These are phyloP conservation scores for Eucommia ulmoides DNA, from an alignment of 257 asterid genomes.

Conservation along the genomic window DNA sequence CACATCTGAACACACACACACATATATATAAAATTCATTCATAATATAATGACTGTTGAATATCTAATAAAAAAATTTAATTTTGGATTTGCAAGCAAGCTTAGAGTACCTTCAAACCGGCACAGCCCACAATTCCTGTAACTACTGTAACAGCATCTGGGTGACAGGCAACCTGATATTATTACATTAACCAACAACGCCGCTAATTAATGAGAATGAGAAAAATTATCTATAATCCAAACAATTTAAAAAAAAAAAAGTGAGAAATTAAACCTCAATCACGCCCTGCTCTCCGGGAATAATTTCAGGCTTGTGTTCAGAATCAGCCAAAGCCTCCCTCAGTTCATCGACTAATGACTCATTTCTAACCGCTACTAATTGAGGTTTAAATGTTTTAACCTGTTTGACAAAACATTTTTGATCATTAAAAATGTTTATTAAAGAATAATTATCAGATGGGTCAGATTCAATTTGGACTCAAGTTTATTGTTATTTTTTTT, in stretches of 20 bases:
- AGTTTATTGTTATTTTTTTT: no score
- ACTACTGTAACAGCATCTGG: constrained; percentile 92
- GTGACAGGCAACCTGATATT: constrained; percentile 87
- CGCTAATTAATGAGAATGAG: constrained; percentile 6
- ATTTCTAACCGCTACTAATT: constrained; percentile 66
- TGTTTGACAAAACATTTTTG: constrained; percentile 18
- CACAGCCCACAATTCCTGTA: constrained; percentile 97
- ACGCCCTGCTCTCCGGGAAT: constrained; percentile 93
- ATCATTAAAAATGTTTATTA: no score
- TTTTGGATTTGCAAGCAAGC: no score
- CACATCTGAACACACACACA: no score
- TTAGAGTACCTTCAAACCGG: constrained; percentile 98
- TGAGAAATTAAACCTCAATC: constrained; percentile 49
- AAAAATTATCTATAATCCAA: no score
- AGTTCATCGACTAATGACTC: constrained; percentile 70
- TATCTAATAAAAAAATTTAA: no score
- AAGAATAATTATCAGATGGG: no score
- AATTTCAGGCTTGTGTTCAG: constrained; percentile 77
- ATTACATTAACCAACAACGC: constrained; percentile 1
- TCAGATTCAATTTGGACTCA: no score
- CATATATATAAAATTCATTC: no score
- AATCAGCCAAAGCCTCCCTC: constrained; percentile 72
- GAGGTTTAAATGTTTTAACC: constrained; percentile 79
- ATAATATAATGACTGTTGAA: no score
- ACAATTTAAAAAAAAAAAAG: constrained; percentile 2